Conservation (phyloP, 148 eudicot species). For the Nepenthes mirabilis region DNA sequence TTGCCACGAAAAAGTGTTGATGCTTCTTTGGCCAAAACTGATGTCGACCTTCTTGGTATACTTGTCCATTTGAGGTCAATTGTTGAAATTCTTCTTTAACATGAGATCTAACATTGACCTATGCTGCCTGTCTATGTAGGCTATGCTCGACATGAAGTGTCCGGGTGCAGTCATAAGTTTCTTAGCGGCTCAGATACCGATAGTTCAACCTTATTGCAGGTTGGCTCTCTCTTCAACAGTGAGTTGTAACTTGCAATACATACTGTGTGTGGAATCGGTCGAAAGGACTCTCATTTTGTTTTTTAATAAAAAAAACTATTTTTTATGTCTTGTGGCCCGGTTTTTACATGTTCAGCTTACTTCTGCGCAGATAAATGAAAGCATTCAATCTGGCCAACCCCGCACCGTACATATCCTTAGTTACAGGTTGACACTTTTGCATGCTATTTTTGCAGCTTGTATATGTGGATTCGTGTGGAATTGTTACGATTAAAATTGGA, state of each 20-base stretch:
- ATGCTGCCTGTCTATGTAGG: conserved; percentile 24
- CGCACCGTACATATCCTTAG: conserved; percentile 62
- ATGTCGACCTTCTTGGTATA: too few species aligned
- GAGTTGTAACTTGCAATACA: too few species aligned
- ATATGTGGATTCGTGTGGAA: background rate
- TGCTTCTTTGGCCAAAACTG: too few species aligned
- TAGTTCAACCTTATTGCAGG: conserved; percentile 41
- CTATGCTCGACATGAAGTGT: conserved; percentile 65
- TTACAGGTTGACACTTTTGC: conserved; percentile 41
- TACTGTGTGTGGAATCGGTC: too few species aligned
- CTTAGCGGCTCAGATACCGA: conserved; percentile 55
- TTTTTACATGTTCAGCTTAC: background rate
- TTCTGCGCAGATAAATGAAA: conserved; percentile 45
- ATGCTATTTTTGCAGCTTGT: background rate
- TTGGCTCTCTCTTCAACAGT: conserved; percentile 7
- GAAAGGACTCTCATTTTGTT: too few species aligned
- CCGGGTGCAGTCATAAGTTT: conserved; percentile 63
- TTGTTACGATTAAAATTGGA: background rate
- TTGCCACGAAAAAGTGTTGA: too few species aligned
- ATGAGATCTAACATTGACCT: background rate
- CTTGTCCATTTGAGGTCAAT: too few species aligned
- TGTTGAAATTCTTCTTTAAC: too few species aligned
- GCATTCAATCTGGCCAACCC: conserved; percentile 31
- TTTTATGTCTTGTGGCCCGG: background rate
- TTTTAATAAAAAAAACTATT: background rate